Evolutionary conservation across 2,329 filamentous ascomycete species (phyloP), one percentile per base, ranked within the genome.

Genomic region (Talaromyces albobiverticillius): DNA sequence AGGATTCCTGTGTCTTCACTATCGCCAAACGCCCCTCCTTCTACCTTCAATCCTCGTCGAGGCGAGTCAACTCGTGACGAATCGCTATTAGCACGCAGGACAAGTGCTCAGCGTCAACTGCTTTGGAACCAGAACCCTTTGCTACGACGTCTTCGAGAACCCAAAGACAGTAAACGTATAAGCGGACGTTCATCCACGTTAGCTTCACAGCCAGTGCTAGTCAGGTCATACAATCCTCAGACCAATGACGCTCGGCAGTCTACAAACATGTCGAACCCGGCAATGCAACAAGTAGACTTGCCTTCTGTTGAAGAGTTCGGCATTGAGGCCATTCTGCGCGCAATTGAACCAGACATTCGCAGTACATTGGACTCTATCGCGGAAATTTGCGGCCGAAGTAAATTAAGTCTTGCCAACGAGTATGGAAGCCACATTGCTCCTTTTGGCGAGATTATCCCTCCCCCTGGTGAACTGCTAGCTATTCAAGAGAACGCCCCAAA

Each of bases 341-440:
- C 81, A 25, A 79, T 83, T 53, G 80, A 84, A 53, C 77, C 80
- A 11, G 82, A 85, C 60, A 82, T 85, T 45, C 72, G 79, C 57
- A 70, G 71, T 13, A 82, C 82, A 9, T 75, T 86, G 51, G 80
- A 85, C 62, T 80, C 81, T 14, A 85, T 86, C 60, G 82, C 82
- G 22, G 81, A 84, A 61, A 84, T 86, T 56, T 83, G 81, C 60
- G 82, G 83, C 3, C 75, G 81, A 56, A 85, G 81, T 66, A 79
- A 78, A 59, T 71, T 84, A 62, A 84, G 82, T 60, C 69, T 86
- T 56, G 82, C 83, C 9, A 82, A 85, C 61, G 82, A 85, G 63
- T 83, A 86, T 64, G 79, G 77, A 31, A 81, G 82, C 41, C 83
- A 86, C 65, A 76, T 84, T 32, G 82, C 83, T 20, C 83, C 83